phyloP scores from a whole-genome alignment of 208 protist genomes.

The Wallacemonas sp. region DNA sequence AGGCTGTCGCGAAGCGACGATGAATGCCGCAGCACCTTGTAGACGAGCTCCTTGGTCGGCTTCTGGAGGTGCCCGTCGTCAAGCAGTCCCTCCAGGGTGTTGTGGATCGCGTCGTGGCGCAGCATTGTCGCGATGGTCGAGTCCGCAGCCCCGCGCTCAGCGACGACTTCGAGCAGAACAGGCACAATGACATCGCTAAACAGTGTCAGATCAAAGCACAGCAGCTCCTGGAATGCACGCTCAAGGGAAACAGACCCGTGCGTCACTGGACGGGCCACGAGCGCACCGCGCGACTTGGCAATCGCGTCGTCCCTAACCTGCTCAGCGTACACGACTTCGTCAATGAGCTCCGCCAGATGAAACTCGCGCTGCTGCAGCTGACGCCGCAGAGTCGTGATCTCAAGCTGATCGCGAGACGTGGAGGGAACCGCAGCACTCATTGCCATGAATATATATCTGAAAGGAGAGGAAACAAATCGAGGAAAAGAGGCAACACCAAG shows the following conservation, averaged over 20 bases:
- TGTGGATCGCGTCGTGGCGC: slow-evolving; percentile 12
- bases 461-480: slow-evolving; percentile 9
- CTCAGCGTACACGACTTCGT: slow-evolving; percentile 71
- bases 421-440: slow-evolving; percentile 1
- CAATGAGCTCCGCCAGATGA: slow-evolving; percentile 79
- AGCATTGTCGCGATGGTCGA: slow-evolving; percentile 6
- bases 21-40: slow-evolving; percentile 23
- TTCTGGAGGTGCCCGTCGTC: slow-evolving; percentile 28
- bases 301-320: slow-evolving; percentile 43
- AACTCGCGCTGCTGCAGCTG: slow-evolving; percentile 62
- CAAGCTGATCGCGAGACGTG: neutral
- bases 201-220: slow-evolving; percentile 55
- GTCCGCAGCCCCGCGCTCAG: neutral
- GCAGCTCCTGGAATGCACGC: slow-evolving; percentile 36
- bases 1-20: slow-evolving; percentile 14
- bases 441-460: neutral
- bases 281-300: neutral
- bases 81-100: slow-evolving; percentile 27
- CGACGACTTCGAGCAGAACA: slow-evolving; percentile 25
- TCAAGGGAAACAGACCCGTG: slow-evolving; percentile 42
- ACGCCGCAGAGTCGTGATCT: slow-evolving; percentile 31
- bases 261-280: slow-evolving; percentile 22
- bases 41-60: slow-evolving; percentile 30
- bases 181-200: slow-evolving; percentile 53
- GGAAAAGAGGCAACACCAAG: too few relatives aligned